Evolutionary conservation across 768 basidiomycete genomes (phyloP).

Genomic region (Lactarius tabidus): DNA sequence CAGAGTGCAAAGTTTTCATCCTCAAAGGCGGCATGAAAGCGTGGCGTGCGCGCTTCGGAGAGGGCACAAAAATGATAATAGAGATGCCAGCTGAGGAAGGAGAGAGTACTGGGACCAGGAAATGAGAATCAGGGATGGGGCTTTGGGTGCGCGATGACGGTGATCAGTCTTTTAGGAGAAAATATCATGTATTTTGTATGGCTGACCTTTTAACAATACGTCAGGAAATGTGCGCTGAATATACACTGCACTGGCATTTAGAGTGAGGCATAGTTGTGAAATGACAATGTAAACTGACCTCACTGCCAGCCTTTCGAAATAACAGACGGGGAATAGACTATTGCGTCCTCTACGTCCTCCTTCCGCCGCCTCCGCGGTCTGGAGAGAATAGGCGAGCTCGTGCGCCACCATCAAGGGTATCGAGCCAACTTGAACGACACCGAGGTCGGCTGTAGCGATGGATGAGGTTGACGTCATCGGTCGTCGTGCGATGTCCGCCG

Average conservation of each 20-base stretch:
- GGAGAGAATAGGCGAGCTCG: too few relatives aligned
- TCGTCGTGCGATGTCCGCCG: too few relatives aligned
- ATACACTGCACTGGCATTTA: not conserved
- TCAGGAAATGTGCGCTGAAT: too few relatives aligned
- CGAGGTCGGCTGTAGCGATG: too few relatives aligned
- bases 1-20: constrained; percentile 23
- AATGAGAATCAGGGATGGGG: not conserved
- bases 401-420: too few relatives aligned
- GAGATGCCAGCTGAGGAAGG: constrained; percentile 46
- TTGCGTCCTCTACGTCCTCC: too few relatives aligned
- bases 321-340: not conserved
- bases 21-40: constrained; percentile 29
- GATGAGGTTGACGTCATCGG: too few relatives aligned
- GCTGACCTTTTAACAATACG: not conserved
- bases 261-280: too few relatives aligned
- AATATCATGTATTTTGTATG: not conserved
- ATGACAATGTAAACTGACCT: not conserved
- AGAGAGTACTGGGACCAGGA: not conserved
- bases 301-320: not conserved
- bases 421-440: too few relatives aligned
- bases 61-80: constrained; percentile 22
- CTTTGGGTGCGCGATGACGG: not conserved
- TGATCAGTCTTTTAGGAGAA: not conserved
- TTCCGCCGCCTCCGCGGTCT: too few relatives aligned
- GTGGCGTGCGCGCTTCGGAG: constrained; percentile 28